Evolutionary conservation across 2,329 filamentous ascomycete genomes (phyloP).

Genomic region (Colletotrichum theobromicola): DNA sequence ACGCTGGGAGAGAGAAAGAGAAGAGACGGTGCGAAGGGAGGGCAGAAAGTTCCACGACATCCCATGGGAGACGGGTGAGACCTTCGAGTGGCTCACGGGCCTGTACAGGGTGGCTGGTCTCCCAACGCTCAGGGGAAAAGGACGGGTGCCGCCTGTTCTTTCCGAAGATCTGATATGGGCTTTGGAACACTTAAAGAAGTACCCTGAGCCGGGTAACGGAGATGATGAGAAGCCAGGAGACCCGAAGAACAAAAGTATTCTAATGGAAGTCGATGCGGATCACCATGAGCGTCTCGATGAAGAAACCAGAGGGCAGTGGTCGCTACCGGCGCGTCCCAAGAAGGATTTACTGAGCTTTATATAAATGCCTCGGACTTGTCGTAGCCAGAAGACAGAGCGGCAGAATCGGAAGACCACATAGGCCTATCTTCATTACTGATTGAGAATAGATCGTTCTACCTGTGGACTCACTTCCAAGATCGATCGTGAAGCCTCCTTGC

Average conservation of each 20-base stretch:
- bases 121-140: slow-evolving; percentile 49
- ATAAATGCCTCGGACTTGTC: rapidly evolving
- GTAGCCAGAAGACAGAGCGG: rapidly evolving
- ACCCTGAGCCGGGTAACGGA: slow-evolving; percentile 40
- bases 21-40: slow-evolving; percentile 31
- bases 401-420: rapidly evolving
- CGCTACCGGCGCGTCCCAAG: neutral
- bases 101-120: slow-evolving; percentile 56
- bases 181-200: slow-evolving; percentile 52
- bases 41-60: slow-evolving; percentile 56
- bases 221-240: neutral
- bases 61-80: slow-evolving; percentile 57
- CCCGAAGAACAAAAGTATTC: neutral
- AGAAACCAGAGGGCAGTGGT: neutral
- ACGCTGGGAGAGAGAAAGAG: slow-evolving; percentile 51
- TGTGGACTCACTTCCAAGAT: neutral
- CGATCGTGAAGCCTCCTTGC: neutral
- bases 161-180: slow-evolving; percentile 50
- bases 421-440: neutral
- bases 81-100: slow-evolving; percentile 47
- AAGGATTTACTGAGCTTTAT: slow-evolving; percentile 12
- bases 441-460: neutral
- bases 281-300: neutral
- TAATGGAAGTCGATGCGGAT: neutral
- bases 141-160: slow-evolving; percentile 50